Evolutionary conservation across 257 asterid genomes (phyloP).

Genomic region (Penstemon barbatus): DNA sequence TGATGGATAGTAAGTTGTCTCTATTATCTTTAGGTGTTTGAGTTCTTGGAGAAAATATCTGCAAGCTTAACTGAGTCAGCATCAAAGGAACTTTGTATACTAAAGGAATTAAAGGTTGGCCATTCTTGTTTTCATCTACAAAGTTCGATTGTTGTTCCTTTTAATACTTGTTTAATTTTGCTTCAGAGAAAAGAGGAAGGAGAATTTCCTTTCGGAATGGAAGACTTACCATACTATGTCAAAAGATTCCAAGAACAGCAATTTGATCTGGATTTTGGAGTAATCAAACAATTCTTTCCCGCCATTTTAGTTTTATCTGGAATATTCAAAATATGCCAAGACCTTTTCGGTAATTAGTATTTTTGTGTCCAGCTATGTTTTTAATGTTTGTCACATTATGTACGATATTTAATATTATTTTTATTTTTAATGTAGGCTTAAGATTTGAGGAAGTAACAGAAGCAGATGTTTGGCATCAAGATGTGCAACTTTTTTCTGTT

Average conservation of each 20-base stretch:
- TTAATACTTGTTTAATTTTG: conserved; percentile 29
- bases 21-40: conserved; percentile 61
- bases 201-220: conserved; percentile 70
- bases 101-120: conserved; percentile 83
- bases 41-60: conserved; percentile 83
- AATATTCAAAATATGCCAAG: conserved; percentile 90
- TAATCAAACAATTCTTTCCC: conserved; percentile 81
- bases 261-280: conserved; percentile 72
- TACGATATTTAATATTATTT: conserved; percentile 16
- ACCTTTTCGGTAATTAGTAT: conserved; percentile 70
- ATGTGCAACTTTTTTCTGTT: conserved; percentile 79
- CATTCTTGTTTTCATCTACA: conserved; percentile 16
- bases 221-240: conserved; percentile 78
- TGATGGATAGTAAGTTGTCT: conserved; percentile 13
- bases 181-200: conserved; percentile 84
- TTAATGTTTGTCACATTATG: conserved; percentile 14
- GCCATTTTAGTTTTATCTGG: conserved; percentile 81
- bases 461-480: conserved; percentile 83
- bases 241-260: conserved; percentile 69
- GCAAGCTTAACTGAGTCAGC: conserved; percentile 79
- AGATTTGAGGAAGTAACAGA: conserved; percentile 71
- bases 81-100: conserved; percentile 64
- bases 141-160: conserved; percentile 19
- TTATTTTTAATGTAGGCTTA: conserved; percentile 53
- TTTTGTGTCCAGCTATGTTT: conserved; percentile 9